phyloP scores from a whole-genome alignment of 2,329 filamentous ascomycete species.

The Botrytis paeoniae region DNA sequence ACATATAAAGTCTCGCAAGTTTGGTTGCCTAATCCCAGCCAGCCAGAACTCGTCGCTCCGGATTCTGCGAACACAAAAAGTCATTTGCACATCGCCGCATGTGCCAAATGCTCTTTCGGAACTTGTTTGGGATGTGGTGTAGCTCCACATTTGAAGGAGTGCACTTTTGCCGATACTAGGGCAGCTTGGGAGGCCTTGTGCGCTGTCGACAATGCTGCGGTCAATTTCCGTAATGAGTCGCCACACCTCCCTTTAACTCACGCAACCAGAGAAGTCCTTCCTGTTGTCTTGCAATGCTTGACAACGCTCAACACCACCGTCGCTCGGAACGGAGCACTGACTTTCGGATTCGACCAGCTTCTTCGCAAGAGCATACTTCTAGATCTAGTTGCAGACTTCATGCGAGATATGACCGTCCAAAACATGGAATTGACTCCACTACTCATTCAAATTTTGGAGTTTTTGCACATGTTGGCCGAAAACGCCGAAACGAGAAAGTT shows the following conservation, averaged over 20 bases:
- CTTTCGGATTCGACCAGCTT: not conserved
- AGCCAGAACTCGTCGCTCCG: not conserved
- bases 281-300: not conserved
- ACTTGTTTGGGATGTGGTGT: not conserved
- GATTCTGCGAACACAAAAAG: not conserved
- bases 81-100: not conserved
- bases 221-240: not conserved
- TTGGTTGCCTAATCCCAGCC: not conserved
- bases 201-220: not conserved
- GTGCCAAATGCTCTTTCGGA: not conserved
- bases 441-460: not conserved
- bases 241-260: not conserved
- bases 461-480: not conserved
- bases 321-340: not conserved
- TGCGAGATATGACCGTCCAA: not conserved
- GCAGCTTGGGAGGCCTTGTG: not conserved
- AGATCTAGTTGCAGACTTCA: not conserved
- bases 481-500: accelerated
- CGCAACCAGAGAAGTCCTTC: not conserved
- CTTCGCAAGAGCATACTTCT: not conserved
- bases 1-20: not conserved
- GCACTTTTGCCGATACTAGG: not conserved
- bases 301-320: not conserved
- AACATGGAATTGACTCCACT: not conserved
- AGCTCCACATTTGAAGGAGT: not conserved